Base-by-base conservation (phyloP, 176 grass and related monocot species). In the Thinopyrum elongatum region DNA sequence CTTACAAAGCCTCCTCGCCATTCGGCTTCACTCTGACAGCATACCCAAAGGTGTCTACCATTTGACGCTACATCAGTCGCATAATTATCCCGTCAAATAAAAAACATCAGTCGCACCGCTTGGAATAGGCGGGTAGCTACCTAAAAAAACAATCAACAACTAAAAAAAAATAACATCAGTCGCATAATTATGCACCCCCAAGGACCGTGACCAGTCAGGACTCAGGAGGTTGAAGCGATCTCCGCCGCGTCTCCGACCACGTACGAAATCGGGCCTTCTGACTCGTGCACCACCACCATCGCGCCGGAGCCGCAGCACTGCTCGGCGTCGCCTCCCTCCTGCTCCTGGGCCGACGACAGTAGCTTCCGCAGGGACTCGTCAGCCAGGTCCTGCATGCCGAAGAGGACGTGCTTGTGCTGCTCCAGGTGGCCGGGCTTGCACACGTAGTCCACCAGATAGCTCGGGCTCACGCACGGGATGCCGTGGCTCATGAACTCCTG, bases 361-460 rank as follows among this genome's bases (percentile, higher is more conserved):
- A 94, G 84, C 65, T 92, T 94, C 73, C 80, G 61, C 21, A 94
- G 78, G 4, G 93, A 92, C 75, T 90, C 90, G 26, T 95, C 86
- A 21, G 91, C 96, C 77, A 87, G 94, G 23, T 86, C 80, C 29
- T 98, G 74, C 75, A 90, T 92, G 59, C 89, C 85, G 74, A 90
- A 95, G 64, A 98, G 91, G 6, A 94, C 90, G 23, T 98, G 93
- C 84, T 84, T 95, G 78, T 70, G 79, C 25, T 58, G 83, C 23
- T 58, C 55, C 19, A 91, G 82, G 29, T 92, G 79, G 17, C 93
- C 91, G 0, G 96, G 93, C 85, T 95, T 98, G 78, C 96, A 95
- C 28, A 94, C 83, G 1, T 92, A 95, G 74, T 98, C 95, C 23
- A 98, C 95, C 65, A 98, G 82, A 76, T 95, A 98, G 85, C 95